phyloP scores from a whole-genome alignment of 352 stramenopile genomes.

The Elongisporangium senticosum region DNA sequence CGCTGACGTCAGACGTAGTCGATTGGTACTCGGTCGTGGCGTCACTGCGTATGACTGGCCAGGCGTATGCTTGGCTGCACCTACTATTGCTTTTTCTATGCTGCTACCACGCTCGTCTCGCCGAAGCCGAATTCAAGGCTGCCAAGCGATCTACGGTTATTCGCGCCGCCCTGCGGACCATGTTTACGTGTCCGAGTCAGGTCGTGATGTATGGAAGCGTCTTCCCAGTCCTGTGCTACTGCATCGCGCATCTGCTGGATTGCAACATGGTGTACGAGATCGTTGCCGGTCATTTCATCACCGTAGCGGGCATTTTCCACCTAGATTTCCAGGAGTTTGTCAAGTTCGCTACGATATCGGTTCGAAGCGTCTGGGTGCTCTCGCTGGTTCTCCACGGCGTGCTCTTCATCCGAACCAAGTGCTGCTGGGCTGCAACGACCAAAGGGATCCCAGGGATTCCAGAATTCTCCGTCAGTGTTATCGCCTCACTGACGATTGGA shows the following conservation, averaged over 20 bases:
- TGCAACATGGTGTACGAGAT: constrained; percentile 24
- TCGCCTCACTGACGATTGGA: constrained; percentile 10
- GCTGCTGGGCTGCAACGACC: constrained; percentile 5
- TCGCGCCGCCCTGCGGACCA: constrained; percentile 8
- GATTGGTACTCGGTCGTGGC: constrained; percentile 31
- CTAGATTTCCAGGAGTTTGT: no score
- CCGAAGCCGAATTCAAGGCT: not conserved
- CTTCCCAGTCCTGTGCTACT: constrained; percentile 35
- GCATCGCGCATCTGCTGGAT: constrained; percentile 31
- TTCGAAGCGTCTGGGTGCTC: constrained; percentile 14
- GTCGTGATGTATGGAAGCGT: constrained; percentile 45
- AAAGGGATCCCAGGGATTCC: constrained; percentile 12
- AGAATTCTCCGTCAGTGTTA: constrained; percentile 19
- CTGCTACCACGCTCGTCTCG: constrained; percentile 12
- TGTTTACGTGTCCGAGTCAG: constrained; percentile 43
- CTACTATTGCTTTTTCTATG: constrained; percentile 25
- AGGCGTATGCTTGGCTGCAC: constrained; percentile 44
- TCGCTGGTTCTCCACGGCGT: constrained; percentile 8
- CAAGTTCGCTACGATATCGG: constrained; percentile 4
- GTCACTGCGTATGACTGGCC: constrained; percentile 20
- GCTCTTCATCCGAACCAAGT: constrained; percentile 3
- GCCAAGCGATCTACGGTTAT: not conserved
- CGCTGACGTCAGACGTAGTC: constrained; percentile 6
- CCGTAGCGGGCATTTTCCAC: no score
- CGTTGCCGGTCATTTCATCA: no score